Conservation (phyloP, 805 yeast genomes). For the Schwanniomyces vanrijiae region DNA sequence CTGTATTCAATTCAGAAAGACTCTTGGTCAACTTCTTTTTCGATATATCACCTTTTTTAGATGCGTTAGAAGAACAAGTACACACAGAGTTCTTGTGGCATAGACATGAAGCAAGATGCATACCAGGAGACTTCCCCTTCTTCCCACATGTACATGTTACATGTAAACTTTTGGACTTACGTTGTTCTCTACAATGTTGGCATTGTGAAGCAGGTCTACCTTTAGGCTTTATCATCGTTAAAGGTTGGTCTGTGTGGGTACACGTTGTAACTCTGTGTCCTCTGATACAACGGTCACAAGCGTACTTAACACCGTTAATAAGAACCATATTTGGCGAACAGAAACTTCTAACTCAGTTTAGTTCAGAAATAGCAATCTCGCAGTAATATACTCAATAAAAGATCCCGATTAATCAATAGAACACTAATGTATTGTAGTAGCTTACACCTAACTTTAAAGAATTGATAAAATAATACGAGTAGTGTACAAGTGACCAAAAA, state of each 20-base stretch:
- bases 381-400: neutral
- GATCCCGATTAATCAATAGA: neutral
- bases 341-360: neutral
- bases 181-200: conserved; percentile 74
- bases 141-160: conserved; percentile 70
- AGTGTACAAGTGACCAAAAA: neutral
- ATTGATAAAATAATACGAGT: neutral
- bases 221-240: conserved; percentile 92
- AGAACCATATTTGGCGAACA: conserved; percentile 61
- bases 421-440: neutral
- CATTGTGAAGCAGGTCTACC: conserved; percentile 96
- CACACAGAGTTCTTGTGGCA: conserved; percentile 42
- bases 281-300: conserved; percentile 93
- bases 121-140: conserved; percentile 41
- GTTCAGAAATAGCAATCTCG: neutral
- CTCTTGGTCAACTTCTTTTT: conserved; percentile 9
- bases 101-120: conserved; percentile 35
- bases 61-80: conserved; percentile 33
- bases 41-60: conserved; percentile 11
- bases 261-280: conserved; percentile 97
- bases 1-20: conserved; percentile 2
- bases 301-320: conserved; percentile 90
- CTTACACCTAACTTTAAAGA: neutral
- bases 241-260: conserved; percentile 85
- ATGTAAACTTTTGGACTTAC: conserved; percentile 67